phyloP scores from a whole-genome alignment of 495 filamentous ascomycete species.

The Trichocladium antarcticum region DNA sequence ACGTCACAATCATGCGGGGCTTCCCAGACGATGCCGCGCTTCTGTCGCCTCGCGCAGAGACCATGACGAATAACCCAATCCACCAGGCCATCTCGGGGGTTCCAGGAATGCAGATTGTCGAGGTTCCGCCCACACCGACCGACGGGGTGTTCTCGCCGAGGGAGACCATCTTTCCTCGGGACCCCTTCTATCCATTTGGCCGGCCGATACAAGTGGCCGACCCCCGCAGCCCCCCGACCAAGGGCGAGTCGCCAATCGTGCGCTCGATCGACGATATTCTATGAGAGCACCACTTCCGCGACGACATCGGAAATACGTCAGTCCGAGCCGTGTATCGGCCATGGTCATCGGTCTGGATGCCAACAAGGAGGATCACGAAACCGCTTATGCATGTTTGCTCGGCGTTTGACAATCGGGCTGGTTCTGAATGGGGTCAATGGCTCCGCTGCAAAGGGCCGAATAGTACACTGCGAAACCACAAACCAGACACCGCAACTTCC shows the following conservation, averaged over 20 bases:
- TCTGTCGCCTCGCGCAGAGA: constrained; percentile 42
- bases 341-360: too few relatives aligned
- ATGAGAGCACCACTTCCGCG: too few relatives aligned
- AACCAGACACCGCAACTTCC: neutral
- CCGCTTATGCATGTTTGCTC: too few relatives aligned
- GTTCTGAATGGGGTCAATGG: neutral
- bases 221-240: constrained; percentile 52
- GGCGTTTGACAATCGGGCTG: too few relatives aligned
- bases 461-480: neutral
- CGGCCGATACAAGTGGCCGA: constrained; percentile 40
- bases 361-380: too few relatives aligned
- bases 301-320: too few relatives aligned
- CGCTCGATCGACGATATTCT: constrained; percentile 52
- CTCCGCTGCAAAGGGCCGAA: neutral
- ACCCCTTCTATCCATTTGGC: constrained; percentile 38
- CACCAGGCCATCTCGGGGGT: constrained; percentile 29
- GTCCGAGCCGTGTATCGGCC: too few relatives aligned
- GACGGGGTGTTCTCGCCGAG: constrained; percentile 41
- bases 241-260: constrained; percentile 55
- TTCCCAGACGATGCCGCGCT: constrained; percentile 33
- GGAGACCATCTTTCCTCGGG: constrained; percentile 40
- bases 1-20: constrained; percentile 21
- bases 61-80: constrained; percentile 45
- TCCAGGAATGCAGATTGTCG: constrained; percentile 37
- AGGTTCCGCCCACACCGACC: constrained; percentile 35